Base-by-base conservation (phyloP, 2,329 filamentous ascomycete species). In the Colletotrichum theobromicola region DNA sequence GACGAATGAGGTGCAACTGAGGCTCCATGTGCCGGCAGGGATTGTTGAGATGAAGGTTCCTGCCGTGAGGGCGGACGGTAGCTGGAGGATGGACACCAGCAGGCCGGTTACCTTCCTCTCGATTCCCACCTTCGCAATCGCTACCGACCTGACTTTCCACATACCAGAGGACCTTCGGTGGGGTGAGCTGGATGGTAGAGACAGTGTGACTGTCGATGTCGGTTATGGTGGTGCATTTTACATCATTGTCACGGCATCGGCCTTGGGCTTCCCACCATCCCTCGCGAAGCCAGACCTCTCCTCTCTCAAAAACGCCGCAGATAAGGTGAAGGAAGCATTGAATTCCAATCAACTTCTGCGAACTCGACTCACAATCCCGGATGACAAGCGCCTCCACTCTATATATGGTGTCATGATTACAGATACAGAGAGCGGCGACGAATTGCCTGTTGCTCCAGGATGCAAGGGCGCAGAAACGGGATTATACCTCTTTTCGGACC, bases 191-290 rank as follows among this genome's bases (percentile, higher is more conserved):
- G 72, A 67, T 2, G 67, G 68, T 3, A 74, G 77, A 7, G 69
- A 74, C 4, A 76, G 77, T 7, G 79, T 87, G 9, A 79, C 55
- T 0, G 75, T 81, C 1, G 82, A 84, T 69, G 75, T 88, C 28
- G 80, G 81, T 30, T 88, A 86, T 62, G 87, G 87, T 1, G 86
- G 87, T 4, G 84, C 85, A 1, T 88, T 86, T 73, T 88, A 85
- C 75, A 81, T 81, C 55, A 63, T 88, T 1, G 78, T 87, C 16
- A 58, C 79, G 5, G 83, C 81, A 0, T 67, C 74, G 2, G 81
- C 85, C 32, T 78, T 88, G 4, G 87, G 86, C 0, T 87, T 87
- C 7, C 13, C 73, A 7, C n/a, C 67, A 7, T 79, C 81, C 1
- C 68, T 85, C 10, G 24, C 57, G 13, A 72, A 75, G 5, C 72